Percentiles rank a stretch among this genome's conserved stretches.
These are phyloP conservation scores for Hypholoma fasciculare DNA, from an alignment of 768 basidiomycete species.

Conservation along the genomic window DNA sequence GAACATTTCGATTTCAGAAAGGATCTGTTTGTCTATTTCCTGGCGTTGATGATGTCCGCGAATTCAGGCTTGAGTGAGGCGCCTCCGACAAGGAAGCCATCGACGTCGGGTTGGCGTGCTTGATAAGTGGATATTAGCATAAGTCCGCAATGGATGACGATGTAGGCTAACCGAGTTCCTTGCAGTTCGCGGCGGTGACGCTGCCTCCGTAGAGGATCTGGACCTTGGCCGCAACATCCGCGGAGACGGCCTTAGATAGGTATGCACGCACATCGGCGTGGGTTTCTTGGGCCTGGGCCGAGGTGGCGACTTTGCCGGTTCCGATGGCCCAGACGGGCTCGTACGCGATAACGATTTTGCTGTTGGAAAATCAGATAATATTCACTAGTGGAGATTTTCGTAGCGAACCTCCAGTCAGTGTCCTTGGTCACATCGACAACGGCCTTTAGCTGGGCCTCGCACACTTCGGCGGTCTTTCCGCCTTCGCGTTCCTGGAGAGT, in stretches of 20 bases:
- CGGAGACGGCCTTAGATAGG: constrained; percentile 64
- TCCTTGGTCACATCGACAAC: constrained; percentile 63
- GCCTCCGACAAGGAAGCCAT: constrained; percentile 98
- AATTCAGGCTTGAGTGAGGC: constrained; percentile 99
- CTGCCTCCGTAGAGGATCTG: constrained; percentile 97
- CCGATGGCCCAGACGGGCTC: constrained; percentile 99
- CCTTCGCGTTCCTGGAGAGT: constrained; percentile 86
- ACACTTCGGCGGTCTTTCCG: constrained; percentile 74
- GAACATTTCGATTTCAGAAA: background rate
- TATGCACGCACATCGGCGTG: constrained; percentile 83
- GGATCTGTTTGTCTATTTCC: constrained; percentile 18
- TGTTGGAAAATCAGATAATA: constrained; percentile 24
- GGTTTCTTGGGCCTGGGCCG: constrained; percentile 90
- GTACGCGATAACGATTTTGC: constrained; percentile 93
- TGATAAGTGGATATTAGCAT: background rate
- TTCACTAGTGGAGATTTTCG: constrained; percentile 19
- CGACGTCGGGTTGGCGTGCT: constrained; percentile 83
- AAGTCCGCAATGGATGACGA: background rate
- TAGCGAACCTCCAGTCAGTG: constrained; percentile 73
- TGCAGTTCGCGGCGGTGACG: constrained; percentile 86
- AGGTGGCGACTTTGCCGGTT: constrained; percentile 92
- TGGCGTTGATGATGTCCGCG: constrained; percentile 84
- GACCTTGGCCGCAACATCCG: constrained; percentile 66
- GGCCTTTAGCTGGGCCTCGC: constrained; percentile 79
- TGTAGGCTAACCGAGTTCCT: constrained; percentile 74